Conservation (phyloP, 2,329 filamentous ascomycete species). For the Harringtonia lauricola region DNA sequence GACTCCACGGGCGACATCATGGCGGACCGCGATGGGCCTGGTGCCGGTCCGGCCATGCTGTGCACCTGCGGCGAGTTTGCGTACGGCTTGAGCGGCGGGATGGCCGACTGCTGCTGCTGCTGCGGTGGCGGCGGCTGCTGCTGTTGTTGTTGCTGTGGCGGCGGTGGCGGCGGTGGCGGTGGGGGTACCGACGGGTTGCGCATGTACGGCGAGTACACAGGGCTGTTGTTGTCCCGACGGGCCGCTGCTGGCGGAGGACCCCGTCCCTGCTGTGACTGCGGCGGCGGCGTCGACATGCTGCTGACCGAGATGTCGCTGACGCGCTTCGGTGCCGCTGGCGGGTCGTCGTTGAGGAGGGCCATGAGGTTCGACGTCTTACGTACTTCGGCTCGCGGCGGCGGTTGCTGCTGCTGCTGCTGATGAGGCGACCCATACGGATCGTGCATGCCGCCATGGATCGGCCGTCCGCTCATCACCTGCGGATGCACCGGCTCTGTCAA, state of each 20-base stretch:
- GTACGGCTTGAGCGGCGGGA: conserved; percentile 44
- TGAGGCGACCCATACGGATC: too few relatives aligned
- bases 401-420: conserved; percentile 1
- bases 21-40: conserved; percentile 22
- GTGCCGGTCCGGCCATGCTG: conserved; percentile 25
- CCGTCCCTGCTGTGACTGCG: conserved; percentile 7
- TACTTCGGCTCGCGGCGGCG: conserved; percentile 29
- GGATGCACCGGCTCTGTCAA: conserved; percentile 11
- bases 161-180: neutral
- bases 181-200: conserved; percentile 22
- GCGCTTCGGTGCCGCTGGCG: conserved; percentile 37
- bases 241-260: conserved; percentile 32
- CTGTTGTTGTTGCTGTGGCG: conserved; percentile 11
- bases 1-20: conserved; percentile 30
- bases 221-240: conserved; percentile 25
- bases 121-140: neutral
- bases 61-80: conserved; percentile 37
- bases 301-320: conserved; percentile 31
- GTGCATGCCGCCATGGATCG: conserved; percentile 26
- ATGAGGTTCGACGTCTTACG: conserved; percentile 54
- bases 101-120: conserved; percentile 24
- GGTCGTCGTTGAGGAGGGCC: conserved; percentile 51
- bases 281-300: conserved; percentile 6
- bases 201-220: conserved; percentile 34
- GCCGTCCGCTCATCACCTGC: conserved; percentile 17